phyloP scores from a whole-genome alignment of 768 basidiomycete species.

The Termitomyces sp. region DNA sequence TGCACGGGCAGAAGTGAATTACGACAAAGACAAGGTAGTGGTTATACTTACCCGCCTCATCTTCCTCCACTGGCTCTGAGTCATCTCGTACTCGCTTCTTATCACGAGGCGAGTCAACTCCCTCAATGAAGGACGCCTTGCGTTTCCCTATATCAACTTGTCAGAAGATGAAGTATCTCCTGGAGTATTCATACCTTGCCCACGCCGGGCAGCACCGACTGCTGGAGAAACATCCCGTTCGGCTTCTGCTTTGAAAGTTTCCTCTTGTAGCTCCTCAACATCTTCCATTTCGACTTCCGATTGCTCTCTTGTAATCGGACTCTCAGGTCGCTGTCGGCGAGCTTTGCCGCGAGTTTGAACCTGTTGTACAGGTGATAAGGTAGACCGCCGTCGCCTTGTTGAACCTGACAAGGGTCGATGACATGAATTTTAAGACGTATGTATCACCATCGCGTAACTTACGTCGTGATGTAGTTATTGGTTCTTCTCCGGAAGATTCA shows the following conservation, averaged over 20 bases:
- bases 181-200: constrained; percentile 23
- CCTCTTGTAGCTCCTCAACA: constrained; percentile 21
- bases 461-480: constrained; percentile 32
- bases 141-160: constrained; percentile 49
- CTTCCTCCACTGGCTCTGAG: constrained; percentile 64
- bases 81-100: constrained; percentile 63
- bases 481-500: constrained; percentile 29
- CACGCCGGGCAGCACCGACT: constrained; percentile 21
- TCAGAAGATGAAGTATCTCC: neutral
- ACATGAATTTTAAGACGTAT: neutral
- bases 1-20: constrained; percentile 7
- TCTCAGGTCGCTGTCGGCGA: constrained; percentile 22
- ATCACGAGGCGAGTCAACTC: constrained; percentile 44
- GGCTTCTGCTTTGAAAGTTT: constrained; percentile 27
- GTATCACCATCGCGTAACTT: constrained; percentile 9
- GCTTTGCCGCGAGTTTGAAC: constrained; percentile 24
- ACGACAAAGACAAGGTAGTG: neutral
- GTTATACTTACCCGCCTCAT: constrained; percentile 44
- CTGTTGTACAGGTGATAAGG: constrained; percentile 26
- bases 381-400: constrained; percentile 36
- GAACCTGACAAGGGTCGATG: constrained; percentile 28
- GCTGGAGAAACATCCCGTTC: constrained; percentile 29
- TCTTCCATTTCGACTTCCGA: constrained; percentile 18
- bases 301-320: constrained; percentile 9
- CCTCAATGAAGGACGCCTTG: constrained; percentile 54